Percentiles rank a stretch among this genome's conserved stretches.
phyloP scores from a whole-genome alignment of 2,329 filamentous ascomycete genomes.

The Diaporthe eres region DNA sequence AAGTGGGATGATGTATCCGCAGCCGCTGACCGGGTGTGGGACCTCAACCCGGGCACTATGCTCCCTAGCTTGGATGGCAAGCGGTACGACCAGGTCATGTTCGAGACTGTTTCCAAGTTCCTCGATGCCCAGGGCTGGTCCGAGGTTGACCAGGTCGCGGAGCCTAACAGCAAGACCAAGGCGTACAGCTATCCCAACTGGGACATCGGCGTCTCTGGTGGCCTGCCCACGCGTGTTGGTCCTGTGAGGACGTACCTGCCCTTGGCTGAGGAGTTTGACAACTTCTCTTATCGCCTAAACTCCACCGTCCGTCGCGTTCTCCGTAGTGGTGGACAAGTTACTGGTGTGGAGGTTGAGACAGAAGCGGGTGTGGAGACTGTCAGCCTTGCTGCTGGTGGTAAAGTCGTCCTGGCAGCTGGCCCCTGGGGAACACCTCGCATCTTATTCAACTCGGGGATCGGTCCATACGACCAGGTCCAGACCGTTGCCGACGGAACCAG shows the following conservation, averaged over 20 bases:
- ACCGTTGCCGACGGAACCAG: conserved; percentile 35
- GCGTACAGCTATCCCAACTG: conserved; percentile 33
- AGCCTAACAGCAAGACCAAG: conserved; percentile 39
- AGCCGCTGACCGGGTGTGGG: conserved; percentile 47
- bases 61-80: conserved; percentile 46
- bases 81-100: conserved; percentile 38
- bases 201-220: conserved; percentile 34
- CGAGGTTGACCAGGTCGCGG: conserved; percentile 36
- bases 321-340: conserved; percentile 38
- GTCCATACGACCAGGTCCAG: conserved; percentile 39
- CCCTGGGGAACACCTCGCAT: conserved; percentile 42
- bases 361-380: conserved; percentile 8
- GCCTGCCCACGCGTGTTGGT: conserved; percentile 35
- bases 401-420: conserved; percentile 44
- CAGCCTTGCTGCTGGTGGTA: conserved; percentile 40
- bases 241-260: conserved; percentile 44
- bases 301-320: conserved; percentile 44
- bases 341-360: conserved; percentile 20
- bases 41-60: conserved; percentile 46
- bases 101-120: conserved; percentile 37
- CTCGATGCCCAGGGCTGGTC: conserved; percentile 36
- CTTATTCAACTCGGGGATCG: conserved; percentile 35
- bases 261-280: conserved; percentile 41
- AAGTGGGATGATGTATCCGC: conserved; percentile 46
- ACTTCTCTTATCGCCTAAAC: conserved; percentile 45